These are phyloP conservation scores for Lathyrus tuberosus DNA, from an alignment of 306 rosid genomes.

Conservation along the genomic window DNA sequence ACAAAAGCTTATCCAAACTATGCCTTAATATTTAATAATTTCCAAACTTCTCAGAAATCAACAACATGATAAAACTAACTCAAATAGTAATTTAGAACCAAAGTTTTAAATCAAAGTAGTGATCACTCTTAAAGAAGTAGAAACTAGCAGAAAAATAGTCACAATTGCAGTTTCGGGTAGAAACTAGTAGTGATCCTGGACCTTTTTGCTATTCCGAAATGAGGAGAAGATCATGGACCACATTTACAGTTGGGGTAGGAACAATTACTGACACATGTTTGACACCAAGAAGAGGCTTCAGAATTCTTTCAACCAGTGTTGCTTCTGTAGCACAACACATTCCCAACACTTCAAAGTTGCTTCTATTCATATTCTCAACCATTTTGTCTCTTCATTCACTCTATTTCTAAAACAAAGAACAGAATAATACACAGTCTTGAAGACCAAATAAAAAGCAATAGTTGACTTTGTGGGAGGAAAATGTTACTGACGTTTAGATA, in stretches of 20 bases:
- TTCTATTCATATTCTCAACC: conserved; percentile 54
- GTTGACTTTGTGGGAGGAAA: not conserved
- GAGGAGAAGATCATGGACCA: conserved; percentile 62
- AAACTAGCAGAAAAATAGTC: too few relatives aligned
- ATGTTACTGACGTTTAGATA: not conserved
- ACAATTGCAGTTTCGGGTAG: too few relatives aligned
- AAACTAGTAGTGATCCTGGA: too few relatives aligned
- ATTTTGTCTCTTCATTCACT: conserved; percentile 16
- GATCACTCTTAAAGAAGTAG: too few relatives aligned
- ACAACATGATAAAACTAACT: too few relatives aligned
- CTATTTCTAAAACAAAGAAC: conserved; percentile 5
- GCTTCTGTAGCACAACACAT: conserved; percentile 84
- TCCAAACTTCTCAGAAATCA: too few relatives aligned
- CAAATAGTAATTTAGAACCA: too few relatives aligned
- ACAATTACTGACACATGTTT: conserved; percentile 64
- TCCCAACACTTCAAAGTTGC: conserved; percentile 85
- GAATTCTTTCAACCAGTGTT: conserved; percentile 63
- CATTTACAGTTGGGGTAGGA: conserved; percentile 68
- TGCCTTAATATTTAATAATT: too few relatives aligned
- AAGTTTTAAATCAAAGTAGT: too few relatives aligned
- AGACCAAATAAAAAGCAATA: not conserved
- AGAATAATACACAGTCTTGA: conserved; percentile 2
- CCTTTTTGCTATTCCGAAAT: conserved; percentile 81
- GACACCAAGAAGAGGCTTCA: conserved; percentile 72
- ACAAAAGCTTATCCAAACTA: too few relatives aligned